These are phyloP conservation scores for Boletus mariae DNA, from an alignment of 1,284 basidiomycete species.

Conservation along the genomic window DNA sequence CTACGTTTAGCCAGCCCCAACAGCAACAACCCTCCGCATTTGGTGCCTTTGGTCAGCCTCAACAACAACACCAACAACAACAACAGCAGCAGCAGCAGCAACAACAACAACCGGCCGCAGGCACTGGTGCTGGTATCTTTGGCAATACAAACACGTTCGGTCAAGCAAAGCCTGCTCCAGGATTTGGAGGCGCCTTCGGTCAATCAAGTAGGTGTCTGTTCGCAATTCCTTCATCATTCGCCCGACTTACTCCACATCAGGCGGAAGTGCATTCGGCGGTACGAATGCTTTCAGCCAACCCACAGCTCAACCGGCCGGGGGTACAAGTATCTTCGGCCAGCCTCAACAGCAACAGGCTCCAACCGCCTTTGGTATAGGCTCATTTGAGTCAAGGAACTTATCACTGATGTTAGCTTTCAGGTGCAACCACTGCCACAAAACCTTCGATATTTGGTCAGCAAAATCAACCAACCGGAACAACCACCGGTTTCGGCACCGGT, in stretches of 20 bases:
- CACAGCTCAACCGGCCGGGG: conserved; percentile 24
- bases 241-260: conserved; percentile 9
- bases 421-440: conserved; percentile 37
- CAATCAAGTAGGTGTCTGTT: conserved; percentile 23
- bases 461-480: conserved; percentile 27
- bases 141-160: conserved; percentile 34
- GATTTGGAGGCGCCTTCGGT: conserved; percentile 39
- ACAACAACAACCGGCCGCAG: conserved; percentile 19
- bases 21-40: conserved; percentile 35
- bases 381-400: not conserved
- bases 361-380: conserved; percentile 18
- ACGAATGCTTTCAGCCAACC: conserved; percentile 38
- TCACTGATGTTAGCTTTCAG: conserved; percentile 14
- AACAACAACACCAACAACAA: conserved; percentile 11
- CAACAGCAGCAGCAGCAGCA: too few species aligned
- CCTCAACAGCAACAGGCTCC: conserved; percentile 27
- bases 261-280: conserved; percentile 37
- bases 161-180: conserved; percentile 38
- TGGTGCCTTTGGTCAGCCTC: conserved; percentile 41
- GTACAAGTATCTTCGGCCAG: conserved; percentile 30
- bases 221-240: not conserved
- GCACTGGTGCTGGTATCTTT: conserved; percentile 38
- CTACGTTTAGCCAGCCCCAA: conserved; percentile 34
- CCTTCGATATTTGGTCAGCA: conserved; percentile 42
- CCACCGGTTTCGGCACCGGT: conserved; percentile 26